These are phyloP conservation scores for Saposhnikovia divaricata DNA, from an alignment of 129 eudicot species.

Conservation along the genomic window DNA sequence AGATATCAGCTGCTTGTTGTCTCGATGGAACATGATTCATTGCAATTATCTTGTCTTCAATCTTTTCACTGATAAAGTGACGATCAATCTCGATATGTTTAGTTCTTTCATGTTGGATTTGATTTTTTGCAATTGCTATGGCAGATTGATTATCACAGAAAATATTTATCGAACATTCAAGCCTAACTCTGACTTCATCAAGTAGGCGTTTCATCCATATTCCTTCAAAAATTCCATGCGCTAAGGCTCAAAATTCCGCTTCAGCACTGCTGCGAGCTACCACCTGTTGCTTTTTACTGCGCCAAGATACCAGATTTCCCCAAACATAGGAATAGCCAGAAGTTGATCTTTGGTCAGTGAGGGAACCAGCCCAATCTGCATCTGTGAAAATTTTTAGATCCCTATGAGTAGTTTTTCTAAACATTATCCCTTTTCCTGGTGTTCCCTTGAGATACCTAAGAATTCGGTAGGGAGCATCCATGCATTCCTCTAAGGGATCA, in stretches of 20 bases:
- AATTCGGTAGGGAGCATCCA: neutral
- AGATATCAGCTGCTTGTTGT: neutral
- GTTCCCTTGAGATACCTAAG: no score
- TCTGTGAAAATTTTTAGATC: neutral
- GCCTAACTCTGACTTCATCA: neutral
- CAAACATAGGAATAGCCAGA: constrained; percentile 3
- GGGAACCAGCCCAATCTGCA: neutral
- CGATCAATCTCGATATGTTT: neutral
- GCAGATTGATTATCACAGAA: neutral
- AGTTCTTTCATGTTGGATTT: no score
- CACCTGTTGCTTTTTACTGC: neutral
- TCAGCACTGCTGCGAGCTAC: neutral
- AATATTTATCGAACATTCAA: neutral
- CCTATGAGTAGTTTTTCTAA: neutral
- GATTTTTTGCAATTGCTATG: neutral
- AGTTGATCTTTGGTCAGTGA: neutral
- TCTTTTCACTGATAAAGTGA: neutral
- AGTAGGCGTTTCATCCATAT: constrained; percentile 3
- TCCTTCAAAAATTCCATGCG: constrained; percentile 12
- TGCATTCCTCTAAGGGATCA: no score
- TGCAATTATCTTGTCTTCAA: neutral
- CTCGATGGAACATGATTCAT: no score
- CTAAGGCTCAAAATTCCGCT: neutral
- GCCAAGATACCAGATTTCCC: constrained; percentile 4
- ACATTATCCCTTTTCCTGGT: neutral